Evolutionary conservation across 2,329 filamentous ascomycete species (phyloP).

Genomic region (Fusarium sp.): DNA sequence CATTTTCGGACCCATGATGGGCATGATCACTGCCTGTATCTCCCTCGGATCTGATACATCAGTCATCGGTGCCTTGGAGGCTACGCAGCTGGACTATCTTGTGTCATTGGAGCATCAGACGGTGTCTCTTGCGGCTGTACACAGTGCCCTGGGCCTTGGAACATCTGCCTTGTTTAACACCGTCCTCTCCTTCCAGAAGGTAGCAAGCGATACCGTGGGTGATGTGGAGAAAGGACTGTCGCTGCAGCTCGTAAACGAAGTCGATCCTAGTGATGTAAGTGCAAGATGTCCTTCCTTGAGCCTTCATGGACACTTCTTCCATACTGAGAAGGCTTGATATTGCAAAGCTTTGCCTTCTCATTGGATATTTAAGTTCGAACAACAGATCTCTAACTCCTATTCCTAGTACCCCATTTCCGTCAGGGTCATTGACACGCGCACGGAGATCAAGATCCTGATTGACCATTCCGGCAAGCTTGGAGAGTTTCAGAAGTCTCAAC

Average conservation of each 20-base stretch:
- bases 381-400: not conserved
- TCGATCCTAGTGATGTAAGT: constrained; percentile 7
- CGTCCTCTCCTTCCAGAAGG: constrained; percentile 51
- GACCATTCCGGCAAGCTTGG: constrained; percentile 3
- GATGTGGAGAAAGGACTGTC: not conserved
- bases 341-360: too few relatives aligned
- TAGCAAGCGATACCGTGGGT: not conserved
- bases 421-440: not conserved
- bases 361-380: not conserved
- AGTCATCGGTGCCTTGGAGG: constrained; percentile 57
- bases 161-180: constrained; percentile 50
- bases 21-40: constrained; percentile 66
- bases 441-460: constrained; percentile 9
- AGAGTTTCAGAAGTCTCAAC: not conserved
- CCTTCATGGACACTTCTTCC: too few relatives aligned
- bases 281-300: too few relatives aligned
- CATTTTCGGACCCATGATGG: constrained; percentile 66
- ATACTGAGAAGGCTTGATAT: too few relatives aligned
- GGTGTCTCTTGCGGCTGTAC: constrained; percentile 63
- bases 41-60: constrained; percentile 50
- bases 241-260: not conserved
- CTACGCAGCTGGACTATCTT: constrained; percentile 61
- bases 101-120: constrained; percentile 62
- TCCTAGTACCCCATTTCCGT: not conserved
- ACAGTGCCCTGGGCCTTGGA: constrained; percentile 50